These are phyloP conservation scores for Mycosarcoma mackinlayi DNA, from an alignment of 1,284 basidiomycete genomes.

Conservation along the genomic window DNA sequence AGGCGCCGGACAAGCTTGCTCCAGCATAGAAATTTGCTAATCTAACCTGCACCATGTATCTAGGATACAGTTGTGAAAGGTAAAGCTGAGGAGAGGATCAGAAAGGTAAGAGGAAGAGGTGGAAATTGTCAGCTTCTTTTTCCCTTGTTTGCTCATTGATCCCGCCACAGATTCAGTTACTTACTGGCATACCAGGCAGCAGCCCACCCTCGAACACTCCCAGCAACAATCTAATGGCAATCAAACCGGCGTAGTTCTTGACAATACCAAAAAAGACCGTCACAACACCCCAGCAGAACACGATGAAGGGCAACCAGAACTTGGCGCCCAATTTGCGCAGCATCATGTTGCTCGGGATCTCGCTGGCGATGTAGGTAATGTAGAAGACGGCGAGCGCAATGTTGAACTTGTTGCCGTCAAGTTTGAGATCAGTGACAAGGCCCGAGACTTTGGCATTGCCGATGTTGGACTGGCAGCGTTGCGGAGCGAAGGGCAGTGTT, in stretches of 20 bases:
- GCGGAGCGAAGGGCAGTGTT: neutral
- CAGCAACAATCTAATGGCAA: slow-evolving; percentile 73
- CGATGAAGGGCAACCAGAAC: slow-evolving; percentile 72
- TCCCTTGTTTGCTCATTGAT: no score
- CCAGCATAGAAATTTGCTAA: slow-evolving; percentile 47
- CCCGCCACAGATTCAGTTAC: neutral
- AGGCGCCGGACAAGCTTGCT: slow-evolving; percentile 66
- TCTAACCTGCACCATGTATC: slow-evolving; percentile 39
- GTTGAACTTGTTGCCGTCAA: slow-evolving; percentile 49
- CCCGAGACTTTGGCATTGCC: slow-evolving; percentile 56
- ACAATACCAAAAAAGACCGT: slow-evolving; percentile 74
- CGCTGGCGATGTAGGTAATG: slow-evolving; percentile 46
- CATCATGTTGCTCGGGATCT: slow-evolving; percentile 67
- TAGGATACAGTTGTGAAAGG: slow-evolving; percentile 41
- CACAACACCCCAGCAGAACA: slow-evolving; percentile 74
- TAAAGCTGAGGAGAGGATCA: no score
- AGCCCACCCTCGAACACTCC: slow-evolving; percentile 52
- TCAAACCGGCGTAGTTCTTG: slow-evolving; percentile 73
- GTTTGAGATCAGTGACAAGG: slow-evolving; percentile 33
- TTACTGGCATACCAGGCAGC: slow-evolving; percentile 71
- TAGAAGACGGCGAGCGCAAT: slow-evolving; percentile 51
- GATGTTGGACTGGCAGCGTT: slow-evolving; percentile 34
- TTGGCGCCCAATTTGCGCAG: slow-evolving; percentile 63
- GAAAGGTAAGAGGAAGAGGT: neutral
- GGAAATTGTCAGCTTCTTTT: neutral